These are phyloP conservation scores for Plasmodium knowlesi DNA, from an alignment of 169 alveolate species.

Conservation along the genomic window DNA sequence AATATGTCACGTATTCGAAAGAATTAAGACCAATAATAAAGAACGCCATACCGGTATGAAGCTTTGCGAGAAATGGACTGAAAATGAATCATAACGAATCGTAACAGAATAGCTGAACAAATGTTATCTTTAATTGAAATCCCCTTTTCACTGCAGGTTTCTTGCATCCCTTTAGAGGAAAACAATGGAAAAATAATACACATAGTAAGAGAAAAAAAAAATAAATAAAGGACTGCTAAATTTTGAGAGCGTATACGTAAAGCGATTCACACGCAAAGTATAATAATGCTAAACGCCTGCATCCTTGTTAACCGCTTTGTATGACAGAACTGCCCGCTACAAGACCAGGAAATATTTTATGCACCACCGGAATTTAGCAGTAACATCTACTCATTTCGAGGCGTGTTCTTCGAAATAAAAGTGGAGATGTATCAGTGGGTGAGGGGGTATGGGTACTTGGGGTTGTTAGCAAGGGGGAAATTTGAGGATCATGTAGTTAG, in stretches of 20 bases:
- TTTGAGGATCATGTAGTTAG: conserved; percentile 69
- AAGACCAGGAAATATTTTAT: conserved; percentile 77
- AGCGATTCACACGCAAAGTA: background rate
- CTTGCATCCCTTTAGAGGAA: conserved; percentile 73
- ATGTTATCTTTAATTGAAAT: background rate
- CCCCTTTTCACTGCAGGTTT: conserved; percentile 34
- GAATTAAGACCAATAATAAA: conserved; percentile 73
- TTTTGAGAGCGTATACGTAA: too few relatives aligned
- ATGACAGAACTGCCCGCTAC: conserved; percentile 80
- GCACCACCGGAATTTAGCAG: conserved; percentile 85
- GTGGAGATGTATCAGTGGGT: conserved; percentile 87
- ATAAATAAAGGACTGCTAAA: background rate
- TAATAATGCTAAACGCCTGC: background rate
- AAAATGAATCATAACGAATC: background rate
- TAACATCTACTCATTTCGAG: conserved; percentile 83
- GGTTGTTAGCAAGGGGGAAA: conserved; percentile 42
- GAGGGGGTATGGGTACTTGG: conserved; percentile 60
- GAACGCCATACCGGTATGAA: conserved; percentile 67
- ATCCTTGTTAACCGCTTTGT: background rate
- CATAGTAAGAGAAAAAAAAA: conserved; percentile 42
- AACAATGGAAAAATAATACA: conserved; percentile 69
- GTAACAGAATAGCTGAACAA: background rate
- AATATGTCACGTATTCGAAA: conserved; percentile 67
- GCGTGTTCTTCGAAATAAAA: conserved; percentile 83
- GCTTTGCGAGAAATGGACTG: background rate